Evolutionary conservation across 2,329 filamentous ascomycete species (phyloP), one percentile per base, ranked within the genome.

Genomic region (Trichoderma koningii): DNA sequence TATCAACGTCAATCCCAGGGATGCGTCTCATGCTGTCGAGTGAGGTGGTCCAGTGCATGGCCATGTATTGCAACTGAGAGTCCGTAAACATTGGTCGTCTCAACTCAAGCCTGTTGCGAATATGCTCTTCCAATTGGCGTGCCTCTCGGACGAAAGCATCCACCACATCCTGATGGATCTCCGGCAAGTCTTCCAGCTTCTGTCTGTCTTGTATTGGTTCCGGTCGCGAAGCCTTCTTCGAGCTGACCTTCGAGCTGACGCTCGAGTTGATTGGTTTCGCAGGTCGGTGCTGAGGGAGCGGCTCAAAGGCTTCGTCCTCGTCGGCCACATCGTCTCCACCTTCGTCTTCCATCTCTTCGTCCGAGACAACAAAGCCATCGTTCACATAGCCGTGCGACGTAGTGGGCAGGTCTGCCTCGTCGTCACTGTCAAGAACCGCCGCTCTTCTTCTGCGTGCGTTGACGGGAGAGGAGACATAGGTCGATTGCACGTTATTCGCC

Each of bases 41-140:
- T 9, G 81, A 85, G 7, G 79, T 81, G 0, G 90, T 90, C 81
- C 90, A 89, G 41, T 81, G 76, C 56, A 92, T 85, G 14, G 85
- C 88, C 89, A 95, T 93, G 69, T 89, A 84, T 42, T 88, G 85
- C 57, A 93, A 82, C 15, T 91, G 82, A 23, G 81, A 82, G 66
- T 92, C 88, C 0, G 86, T 87, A 73, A 95, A 95, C 0, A 89
- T 79, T 4, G 84, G 82, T 23, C 81, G 79, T 9, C 85, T 82
- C 38, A 89, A 76, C 5, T 80, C 79, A 57, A 85, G 85, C 26
- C 80, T 79, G 67, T 86, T 85, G 70, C 89, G 84, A 26, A 93
- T 79, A 1, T 81, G 78, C 70, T 88, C 85, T 69, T 89, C 86
- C 17, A 86, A 63, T 21, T 76, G 76, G 70, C 85, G 87, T 0